Evolutionary conservation across 305 asterid species (phyloP).

Genomic region (Fraxinus floribunda): DNA sequence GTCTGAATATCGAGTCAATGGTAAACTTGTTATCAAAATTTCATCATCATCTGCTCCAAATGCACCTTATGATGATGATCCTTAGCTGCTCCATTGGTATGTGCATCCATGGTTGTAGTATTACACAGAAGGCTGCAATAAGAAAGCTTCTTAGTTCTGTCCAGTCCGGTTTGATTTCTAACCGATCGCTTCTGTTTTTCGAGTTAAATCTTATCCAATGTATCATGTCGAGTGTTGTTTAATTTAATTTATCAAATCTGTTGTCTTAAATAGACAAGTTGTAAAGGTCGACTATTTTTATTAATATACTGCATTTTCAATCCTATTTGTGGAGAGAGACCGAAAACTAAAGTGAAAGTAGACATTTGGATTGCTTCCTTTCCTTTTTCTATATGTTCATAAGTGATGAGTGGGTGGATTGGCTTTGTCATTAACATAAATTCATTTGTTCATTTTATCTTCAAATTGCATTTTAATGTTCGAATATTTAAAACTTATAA

Average conservation of each 20-base stretch:
- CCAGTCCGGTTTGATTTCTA: neutral
- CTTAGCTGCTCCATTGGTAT: constrained; percentile 42
- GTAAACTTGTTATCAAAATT: constrained; percentile 42
- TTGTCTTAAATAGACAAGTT: constrained; percentile 29
- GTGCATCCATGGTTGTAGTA: neutral
- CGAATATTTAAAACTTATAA: neutral
- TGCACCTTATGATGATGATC: constrained; percentile 57
- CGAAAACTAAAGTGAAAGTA: constrained; percentile 20
- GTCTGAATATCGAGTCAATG: constrained; percentile 45
- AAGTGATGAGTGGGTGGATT: constrained; percentile 42
- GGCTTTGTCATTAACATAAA: constrained; percentile 41
- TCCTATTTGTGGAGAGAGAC: neutral
- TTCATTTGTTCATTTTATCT: neutral
- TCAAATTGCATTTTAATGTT: neutral
- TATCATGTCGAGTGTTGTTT: neutral
- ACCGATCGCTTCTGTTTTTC: neutral
- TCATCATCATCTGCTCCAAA: constrained; percentile 31
- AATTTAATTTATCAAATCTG: constrained; percentile 1
- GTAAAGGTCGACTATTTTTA: constrained; percentile 32
- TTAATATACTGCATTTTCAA: constrained; percentile 24
- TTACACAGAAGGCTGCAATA: too few relatives aligned
- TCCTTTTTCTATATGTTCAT: constrained; percentile 13
- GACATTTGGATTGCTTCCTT: constrained; percentile 21
- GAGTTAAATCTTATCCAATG: neutral
- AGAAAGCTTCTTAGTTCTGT: too few relatives aligned